Base-by-base conservation (phyloP, 108 stramenopile genomes). In the Pseudonitzschia multiseries region DNA sequence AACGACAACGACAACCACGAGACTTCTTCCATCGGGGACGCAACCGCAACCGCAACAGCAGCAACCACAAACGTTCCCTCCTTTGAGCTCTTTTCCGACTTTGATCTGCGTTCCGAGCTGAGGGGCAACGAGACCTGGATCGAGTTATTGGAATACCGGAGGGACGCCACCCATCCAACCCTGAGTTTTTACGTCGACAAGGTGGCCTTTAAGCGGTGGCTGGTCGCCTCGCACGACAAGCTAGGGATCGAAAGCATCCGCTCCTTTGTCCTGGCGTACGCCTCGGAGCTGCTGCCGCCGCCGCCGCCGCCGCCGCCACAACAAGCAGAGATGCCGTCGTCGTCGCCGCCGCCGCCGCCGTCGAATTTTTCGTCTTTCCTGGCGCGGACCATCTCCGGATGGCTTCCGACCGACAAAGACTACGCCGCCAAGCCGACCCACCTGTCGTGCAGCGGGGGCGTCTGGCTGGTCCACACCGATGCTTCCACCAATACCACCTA, bases 351-450 rank as follows among this genome's bases (percentile, higher is more conserved):
- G n/a, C n/a, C n/a, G n/a, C n/a, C n/a, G n/a, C n/a, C n/a, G n/a
- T n/a, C n/a, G n/a, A n/a, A n/a, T n/a, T n/a, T n/a, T n/a, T 51
- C 50, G 50, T 4, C 50, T 3, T n/a, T 9, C n/a, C 52, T 56
- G 9, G 2, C 54, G 24, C 22, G 24, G 26, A 20, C 2, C 2
- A 9, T 56, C 54, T 2, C 10, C 1, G 20, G 20, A 5, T 21
- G 36, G 24, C 31, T 57, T 15, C 40, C 46, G 0, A 48, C 14
- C 2, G 24, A 40, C 24, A 36, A 4, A 9, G 60, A 74, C 33
- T 74, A 56, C 51, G 65, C 29, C 43, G 74, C 74, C 5, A 74
- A 74, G 31, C 74, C 74, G 40, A 74, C 42, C 24, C 74, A 74
- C 46, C 29, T 57, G 18, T 44, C 40, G 12, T 67, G 67, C 29